These are phyloP conservation scores for Bathelium albidoporum DNA, from an alignment of 495 filamentous ascomycete genomes.

Conservation along the genomic window DNA sequence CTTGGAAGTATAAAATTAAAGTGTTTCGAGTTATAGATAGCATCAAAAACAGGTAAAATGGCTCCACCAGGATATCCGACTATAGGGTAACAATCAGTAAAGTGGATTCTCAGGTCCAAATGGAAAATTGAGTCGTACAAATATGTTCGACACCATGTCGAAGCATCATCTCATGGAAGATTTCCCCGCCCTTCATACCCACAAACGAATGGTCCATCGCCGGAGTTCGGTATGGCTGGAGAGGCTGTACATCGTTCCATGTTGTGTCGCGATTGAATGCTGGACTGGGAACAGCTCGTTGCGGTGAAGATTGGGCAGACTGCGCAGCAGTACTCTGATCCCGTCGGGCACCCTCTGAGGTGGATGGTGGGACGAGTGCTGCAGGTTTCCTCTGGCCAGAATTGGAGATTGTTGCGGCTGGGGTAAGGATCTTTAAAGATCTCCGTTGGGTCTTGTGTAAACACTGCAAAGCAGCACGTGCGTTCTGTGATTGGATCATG, in stretches of 20 bases:
- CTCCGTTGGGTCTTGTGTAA: constrained; percentile 16
- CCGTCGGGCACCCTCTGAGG: constrained; percentile 16
- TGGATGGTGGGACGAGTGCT: constrained; percentile 7
- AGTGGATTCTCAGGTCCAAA: not conserved
- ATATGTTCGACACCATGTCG: constrained; percentile 84
- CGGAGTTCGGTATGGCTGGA: constrained; percentile 27
- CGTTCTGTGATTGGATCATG: constrained; percentile 15
- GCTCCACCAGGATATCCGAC: constrained; percentile 70
- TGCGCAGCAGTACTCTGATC: constrained; percentile 30
- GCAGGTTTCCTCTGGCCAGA: constrained; percentile 21
- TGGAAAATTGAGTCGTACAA: constrained; percentile 24
- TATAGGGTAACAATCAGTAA: constrained; percentile 20
- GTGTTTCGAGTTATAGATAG: constrained; percentile 70
- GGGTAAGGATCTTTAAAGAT: constrained; percentile 9
- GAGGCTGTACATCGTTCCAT: constrained; percentile 27
- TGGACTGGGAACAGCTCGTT: constrained; percentile 28
- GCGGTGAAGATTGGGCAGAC: constrained; percentile 19
- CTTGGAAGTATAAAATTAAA: constrained; percentile 70
- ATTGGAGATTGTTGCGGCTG: constrained; percentile 27
- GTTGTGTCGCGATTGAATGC: constrained; percentile 33
- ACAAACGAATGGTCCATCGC: constrained; percentile 56
- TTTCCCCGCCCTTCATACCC: constrained; percentile 88
- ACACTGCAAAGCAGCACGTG: constrained; percentile 16
- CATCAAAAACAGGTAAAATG: constrained; percentile 76
- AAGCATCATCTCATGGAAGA: constrained; percentile 99